These are phyloP conservation scores for Exophiala phaeomuriformis DNA, from an alignment of 2,329 filamentous ascomycete species.

Conservation along the genomic window DNA sequence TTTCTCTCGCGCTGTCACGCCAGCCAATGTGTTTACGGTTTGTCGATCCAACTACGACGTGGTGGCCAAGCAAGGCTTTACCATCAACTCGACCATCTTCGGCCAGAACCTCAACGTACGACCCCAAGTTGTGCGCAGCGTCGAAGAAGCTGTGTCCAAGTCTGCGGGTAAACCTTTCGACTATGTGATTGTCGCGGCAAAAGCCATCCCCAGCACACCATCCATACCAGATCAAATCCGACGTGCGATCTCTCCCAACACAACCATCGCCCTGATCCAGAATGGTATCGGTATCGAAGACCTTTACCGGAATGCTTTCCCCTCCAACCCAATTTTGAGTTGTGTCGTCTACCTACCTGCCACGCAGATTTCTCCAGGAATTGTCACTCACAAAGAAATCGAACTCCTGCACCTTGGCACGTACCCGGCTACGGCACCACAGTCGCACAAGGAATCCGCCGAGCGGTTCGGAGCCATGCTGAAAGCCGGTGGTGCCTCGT, in stretches of 20 bases:
- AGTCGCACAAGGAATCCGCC: constrained; percentile 30
- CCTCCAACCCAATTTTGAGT: constrained; percentile 47
- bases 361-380: constrained; percentile 44
- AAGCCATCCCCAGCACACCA: constrained; percentile 39
- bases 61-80: constrained; percentile 28
- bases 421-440: constrained; percentile 36
- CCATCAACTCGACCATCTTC: constrained; percentile 27
- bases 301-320: constrained; percentile 45
- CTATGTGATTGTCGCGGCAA: constrained; percentile 43
- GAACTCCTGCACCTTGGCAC: constrained; percentile 47
- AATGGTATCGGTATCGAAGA: constrained; percentile 57
- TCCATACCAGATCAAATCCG: constrained; percentile 33
- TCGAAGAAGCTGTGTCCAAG: constrained; percentile 22
- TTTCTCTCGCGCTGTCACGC: constrained; percentile 26
- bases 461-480: constrained; percentile 39
- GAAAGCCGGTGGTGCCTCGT: constrained; percentile 39
- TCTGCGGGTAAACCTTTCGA: constrained; percentile 33
- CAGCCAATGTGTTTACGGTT: constrained; percentile 29
- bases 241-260: constrained; percentile 36
- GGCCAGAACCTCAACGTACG: constrained; percentile 26
- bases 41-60: constrained; percentile 32
- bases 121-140: constrained; percentile 23
- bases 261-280: constrained; percentile 53
- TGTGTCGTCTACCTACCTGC: constrained; percentile 50
- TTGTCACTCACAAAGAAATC: constrained; percentile 42